Evolutionary conservation across 2,329 filamentous ascomycete genomes (phyloP).

Genomic region (Waltergamsia citrina): DNA sequence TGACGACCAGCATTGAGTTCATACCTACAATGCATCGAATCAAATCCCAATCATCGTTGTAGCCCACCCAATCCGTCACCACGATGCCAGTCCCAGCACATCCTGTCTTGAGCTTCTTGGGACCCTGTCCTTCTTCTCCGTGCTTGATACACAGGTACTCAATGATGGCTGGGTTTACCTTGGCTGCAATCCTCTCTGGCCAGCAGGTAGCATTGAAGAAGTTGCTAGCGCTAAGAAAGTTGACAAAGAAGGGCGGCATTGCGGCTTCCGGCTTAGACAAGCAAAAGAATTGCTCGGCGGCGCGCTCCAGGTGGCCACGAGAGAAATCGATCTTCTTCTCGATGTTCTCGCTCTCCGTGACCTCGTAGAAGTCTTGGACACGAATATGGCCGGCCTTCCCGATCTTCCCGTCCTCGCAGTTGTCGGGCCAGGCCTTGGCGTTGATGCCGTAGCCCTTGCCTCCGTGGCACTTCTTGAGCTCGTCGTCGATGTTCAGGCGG

Average conservation of each 20-base stretch:
- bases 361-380: conserved; percentile 92
- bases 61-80: conserved; percentile 88
- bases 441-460: conserved; percentile 49
- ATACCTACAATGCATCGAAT: conserved; percentile 80
- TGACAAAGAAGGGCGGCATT: conserved; percentile 66
- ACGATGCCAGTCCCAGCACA: conserved; percentile 79
- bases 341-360: conserved; percentile 66
- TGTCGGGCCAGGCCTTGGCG: conserved; percentile 71
- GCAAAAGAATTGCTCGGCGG: conserved; percentile 41
- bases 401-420: conserved; percentile 65
- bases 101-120: conserved; percentile 42
- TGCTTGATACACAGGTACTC: conserved; percentile 53
- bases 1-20: conserved; percentile 69
- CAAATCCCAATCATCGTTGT: conserved; percentile 82
- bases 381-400: conserved; percentile 60
- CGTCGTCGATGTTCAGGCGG: conserved; percentile 60
- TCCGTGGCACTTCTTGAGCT: conserved; percentile 38
- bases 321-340: conserved; percentile 69
- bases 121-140: conserved; percentile 39
- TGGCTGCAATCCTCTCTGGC: conserved; percentile 84
- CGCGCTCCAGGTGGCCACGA: conserved; percentile 67
- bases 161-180: conserved; percentile 69
- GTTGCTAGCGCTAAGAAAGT: conserved; percentile 85
- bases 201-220: conserved; percentile 90
- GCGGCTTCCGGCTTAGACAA: conserved; percentile 14